Evolutionary conservation across 192 early-diverging fungal species (phyloP).

Genomic region (Coemansia sp.): DNA sequence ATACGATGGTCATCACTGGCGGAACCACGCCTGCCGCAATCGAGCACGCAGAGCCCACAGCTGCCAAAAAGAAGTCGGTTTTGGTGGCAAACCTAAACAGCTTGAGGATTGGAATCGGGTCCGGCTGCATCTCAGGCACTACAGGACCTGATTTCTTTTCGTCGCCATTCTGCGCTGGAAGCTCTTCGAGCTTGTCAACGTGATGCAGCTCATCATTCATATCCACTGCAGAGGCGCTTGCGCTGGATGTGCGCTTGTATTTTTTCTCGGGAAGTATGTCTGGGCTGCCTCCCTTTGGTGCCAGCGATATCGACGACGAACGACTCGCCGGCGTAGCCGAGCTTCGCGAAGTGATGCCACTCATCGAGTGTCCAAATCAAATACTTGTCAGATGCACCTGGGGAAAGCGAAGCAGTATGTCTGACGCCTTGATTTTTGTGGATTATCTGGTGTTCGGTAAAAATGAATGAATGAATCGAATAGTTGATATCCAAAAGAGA

Average conservation of each 20-base stretch:
- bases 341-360: not conserved
- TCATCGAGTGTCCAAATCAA: not conserved
- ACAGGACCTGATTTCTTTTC: not conserved
- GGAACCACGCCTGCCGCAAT: slow-evolving; percentile 36
- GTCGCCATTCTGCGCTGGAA: slow-evolving; percentile 8
- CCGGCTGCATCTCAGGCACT: slow-evolving; percentile 1
- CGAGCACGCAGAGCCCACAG: slow-evolving; percentile 45
- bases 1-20: slow-evolving; percentile 51
- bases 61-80: slow-evolving; percentile 57
- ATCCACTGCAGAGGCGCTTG: slow-evolving; percentile 1
- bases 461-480: not conserved
- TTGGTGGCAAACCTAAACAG: slow-evolving; percentile 70
- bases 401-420: not conserved
- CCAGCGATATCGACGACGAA: not conserved
- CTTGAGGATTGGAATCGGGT: slow-evolving; percentile 50
- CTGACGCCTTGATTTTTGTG: not conserved
- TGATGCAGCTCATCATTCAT: not conserved
- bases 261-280: not conserved
- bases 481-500: not conserved
- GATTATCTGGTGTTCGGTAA: not conserved
- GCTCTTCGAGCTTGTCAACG: slow-evolving; percentile 34
- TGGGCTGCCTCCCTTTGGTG: not conserved
- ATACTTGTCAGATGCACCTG: not conserved
- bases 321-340: not conserved
- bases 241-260: not conserved